These are phyloP conservation scores for Nicotiana tabacum DNA, from an alignment of 257 asterid species.

Conservation along the genomic window DNA sequence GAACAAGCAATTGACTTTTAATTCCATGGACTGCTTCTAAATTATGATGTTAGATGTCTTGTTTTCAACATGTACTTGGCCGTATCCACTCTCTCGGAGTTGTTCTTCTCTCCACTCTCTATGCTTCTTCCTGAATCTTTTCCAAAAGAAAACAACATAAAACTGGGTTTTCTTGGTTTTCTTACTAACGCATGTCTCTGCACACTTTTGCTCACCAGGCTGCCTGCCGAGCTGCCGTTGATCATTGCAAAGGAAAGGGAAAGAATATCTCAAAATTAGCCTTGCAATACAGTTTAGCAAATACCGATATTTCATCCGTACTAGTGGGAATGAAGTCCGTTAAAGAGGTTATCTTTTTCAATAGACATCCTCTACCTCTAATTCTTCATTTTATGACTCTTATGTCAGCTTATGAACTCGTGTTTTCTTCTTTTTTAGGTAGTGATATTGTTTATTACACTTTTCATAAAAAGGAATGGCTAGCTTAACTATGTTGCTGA, in stretches of 20 bases:
- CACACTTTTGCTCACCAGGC: conserved; percentile 38
- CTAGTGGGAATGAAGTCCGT: conserved; percentile 93
- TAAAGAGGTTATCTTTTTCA: conserved; percentile 49
- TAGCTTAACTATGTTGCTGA: neutral
- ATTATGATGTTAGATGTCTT: neutral
- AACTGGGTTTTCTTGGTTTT: neutral
- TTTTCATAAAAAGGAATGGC: neutral
- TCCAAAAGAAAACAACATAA: neutral
- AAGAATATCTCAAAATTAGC: conserved; percentile 74
- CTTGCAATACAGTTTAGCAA: conserved; percentile 75
- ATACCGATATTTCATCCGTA: conserved; percentile 65
- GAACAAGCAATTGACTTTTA: neutral
- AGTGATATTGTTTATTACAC: neutral
- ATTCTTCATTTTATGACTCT: neutral
- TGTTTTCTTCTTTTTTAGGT: neutral
- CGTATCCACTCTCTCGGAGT: neutral
- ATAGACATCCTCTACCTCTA: neutral
- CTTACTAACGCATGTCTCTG: neutral
- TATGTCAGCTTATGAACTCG: neutral
- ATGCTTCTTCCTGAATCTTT: neutral
- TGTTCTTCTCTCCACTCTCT: neutral
- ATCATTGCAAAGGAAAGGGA: conserved; percentile 62
- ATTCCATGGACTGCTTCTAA: neutral
- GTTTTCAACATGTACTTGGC: neutral
- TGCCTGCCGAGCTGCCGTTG: conserved; percentile 80